These are phyloP conservation scores for Eleusine coracana DNA, from an alignment of 176 grass and related monocot genomes.

Conservation along the genomic window DNA sequence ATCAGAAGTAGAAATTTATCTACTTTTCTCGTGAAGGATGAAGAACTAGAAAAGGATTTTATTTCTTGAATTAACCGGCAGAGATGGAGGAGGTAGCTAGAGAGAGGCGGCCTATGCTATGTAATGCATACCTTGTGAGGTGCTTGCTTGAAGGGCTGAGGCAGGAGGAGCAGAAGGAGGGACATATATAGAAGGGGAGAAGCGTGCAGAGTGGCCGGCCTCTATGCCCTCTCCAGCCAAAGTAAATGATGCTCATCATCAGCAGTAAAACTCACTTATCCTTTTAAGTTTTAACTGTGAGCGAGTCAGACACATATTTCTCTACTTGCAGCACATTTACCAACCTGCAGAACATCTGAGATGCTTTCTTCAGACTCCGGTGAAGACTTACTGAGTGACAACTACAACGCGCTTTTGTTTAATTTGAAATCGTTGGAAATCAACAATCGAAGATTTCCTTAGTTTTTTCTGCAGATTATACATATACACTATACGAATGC, in stretches of 20 bases:
- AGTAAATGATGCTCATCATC: conserved; percentile 12
- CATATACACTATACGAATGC: neutral
- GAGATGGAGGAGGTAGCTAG: conserved; percentile 26
- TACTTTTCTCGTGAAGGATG: conserved; percentile 29
- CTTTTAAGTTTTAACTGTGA: conserved; percentile 30
- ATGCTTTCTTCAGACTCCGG: neutral
- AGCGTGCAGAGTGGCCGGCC: conserved; percentile 9
- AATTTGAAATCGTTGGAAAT: neutral
- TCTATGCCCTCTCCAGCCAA: neutral
- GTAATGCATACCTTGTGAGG: conserved; percentile 43
- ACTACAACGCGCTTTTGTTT: neutral
- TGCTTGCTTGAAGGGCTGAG: conserved; percentile 56
- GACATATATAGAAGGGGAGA: conserved; percentile 58
- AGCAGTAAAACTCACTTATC: neutral
- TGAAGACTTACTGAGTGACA: neutral
- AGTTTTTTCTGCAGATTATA: neutral
- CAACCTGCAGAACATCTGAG: too few species aligned
- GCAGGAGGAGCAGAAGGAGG: conserved; percentile 48
- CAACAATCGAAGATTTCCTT: neutral
- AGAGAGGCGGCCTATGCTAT: neutral
- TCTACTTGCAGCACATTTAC: neutral
- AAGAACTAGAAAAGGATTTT: conserved; percentile 32
- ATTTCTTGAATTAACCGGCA: conserved; percentile 41
- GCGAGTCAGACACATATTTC: neutral
- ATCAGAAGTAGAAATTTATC: conserved; percentile 37